Base-by-base conservation (phyloP, 202 grass and related monocot genomes). In the Dendrocalamus latiflorus region DNA sequence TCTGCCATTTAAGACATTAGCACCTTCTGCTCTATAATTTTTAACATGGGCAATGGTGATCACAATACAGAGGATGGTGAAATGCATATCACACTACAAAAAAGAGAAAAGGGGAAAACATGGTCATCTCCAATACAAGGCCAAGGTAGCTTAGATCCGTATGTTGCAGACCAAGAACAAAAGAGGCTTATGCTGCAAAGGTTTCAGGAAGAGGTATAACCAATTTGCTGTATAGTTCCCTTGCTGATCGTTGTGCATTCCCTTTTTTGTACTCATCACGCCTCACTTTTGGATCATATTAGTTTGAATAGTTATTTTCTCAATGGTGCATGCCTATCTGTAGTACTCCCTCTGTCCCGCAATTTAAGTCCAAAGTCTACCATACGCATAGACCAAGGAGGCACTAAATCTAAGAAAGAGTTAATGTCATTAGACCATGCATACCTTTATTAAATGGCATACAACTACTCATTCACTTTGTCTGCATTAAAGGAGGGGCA, bases 181-280 rank as follows among this genome's bases (percentile, higher is more conserved):
- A 98, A 95, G 82, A 83, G 93, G 67, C 91, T 98, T 62, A 98
- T 98, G 93, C 93, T 95, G 43, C 96, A 98, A 91, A 98, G 96
- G 65, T 98, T 98, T 70, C 96, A 98, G 79, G 96, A 98, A 98
- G 96, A 98, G 91, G 96, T 98, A 85, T 91, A 53, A 45, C 7
- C 50, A 55, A 62, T 41, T 76, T 75, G 24, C 22, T 73, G 15
- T 69, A 7, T 45, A 74, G 18, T 60, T 72, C 42, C 10, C 28
- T 49, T 82, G 58, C 11, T 37, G 17, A 56, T 68, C 45, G 11
- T 16, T 55, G 20, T 57, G 5, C 0, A 47, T 50, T 25, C 44
- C 6, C n/a, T 37, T 44, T 4, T 64, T 22, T 70, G 5, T 45
- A 43, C 21, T 77, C 18, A 33, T 22, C 62, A 57, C 0, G 7